These are phyloP conservation scores for Butyriboletus loyo DNA, from an alignment of 768 basidiomycete species.

Conservation along the genomic window DNA sequence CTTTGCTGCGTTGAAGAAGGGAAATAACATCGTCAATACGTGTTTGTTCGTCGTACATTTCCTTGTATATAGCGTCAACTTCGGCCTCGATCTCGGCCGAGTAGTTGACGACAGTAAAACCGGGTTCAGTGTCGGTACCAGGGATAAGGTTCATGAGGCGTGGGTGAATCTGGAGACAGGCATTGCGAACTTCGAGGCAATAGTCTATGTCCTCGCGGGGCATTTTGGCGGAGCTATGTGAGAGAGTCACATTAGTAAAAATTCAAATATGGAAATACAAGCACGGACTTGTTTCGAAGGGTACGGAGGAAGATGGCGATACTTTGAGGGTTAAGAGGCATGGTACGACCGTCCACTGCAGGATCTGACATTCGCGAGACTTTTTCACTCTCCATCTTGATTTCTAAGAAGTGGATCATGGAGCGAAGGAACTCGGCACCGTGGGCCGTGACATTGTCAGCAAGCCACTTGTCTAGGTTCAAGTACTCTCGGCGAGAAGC, in stretches of 20 bases:
- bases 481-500: constrained; percentile 92
- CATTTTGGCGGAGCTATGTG: constrained; percentile 67
- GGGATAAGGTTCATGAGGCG: constrained; percentile 93
- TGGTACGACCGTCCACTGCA: constrained; percentile 72
- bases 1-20: constrained; percentile 83
- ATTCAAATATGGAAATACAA: neutral
- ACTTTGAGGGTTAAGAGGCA: constrained; percentile 83
- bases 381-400: constrained; percentile 93
- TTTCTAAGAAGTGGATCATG: constrained; percentile 83
- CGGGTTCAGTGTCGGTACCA: constrained; percentile 83
- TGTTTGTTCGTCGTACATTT: constrained; percentile 96
- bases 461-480: constrained; percentile 95
- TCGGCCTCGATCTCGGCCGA: constrained; percentile 86
- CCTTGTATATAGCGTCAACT: constrained; percentile 93
- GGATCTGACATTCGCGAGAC: constrained; percentile 72
- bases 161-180: constrained; percentile 92
- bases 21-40: constrained; percentile 92
- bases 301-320: constrained; percentile 91
- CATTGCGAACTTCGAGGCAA: constrained; percentile 88
- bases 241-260: neutral
- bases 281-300: constrained; percentile 74
- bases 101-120: constrained; percentile 86
- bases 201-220: constrained; percentile 76
- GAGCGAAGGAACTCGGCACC: constrained; percentile 85
- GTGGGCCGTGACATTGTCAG: constrained; percentile 78